Evolutionary conservation across 2,329 filamentous ascomycete species (phyloP).

Genomic region (Colletotrichum kahawae): DNA sequence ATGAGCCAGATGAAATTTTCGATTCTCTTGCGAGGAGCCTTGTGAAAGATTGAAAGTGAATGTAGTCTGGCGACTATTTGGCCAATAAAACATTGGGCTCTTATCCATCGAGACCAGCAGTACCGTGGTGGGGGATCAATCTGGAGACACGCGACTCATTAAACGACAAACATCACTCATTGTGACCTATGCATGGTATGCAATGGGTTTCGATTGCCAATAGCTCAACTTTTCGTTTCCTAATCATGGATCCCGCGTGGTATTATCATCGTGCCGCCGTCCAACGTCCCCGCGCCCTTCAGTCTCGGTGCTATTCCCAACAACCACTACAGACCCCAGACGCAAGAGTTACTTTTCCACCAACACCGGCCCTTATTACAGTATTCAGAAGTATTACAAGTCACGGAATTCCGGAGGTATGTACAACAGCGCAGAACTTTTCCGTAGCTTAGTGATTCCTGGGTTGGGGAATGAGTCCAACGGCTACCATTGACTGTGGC

Average conservation of each 20-base stretch:
- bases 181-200: background rate
- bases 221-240: background rate
- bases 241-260: background rate
- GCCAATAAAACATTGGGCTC: too few species aligned
- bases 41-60: too few species aligned
- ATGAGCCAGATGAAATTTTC: too few species aligned
- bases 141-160: background rate
- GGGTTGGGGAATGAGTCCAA: background rate
- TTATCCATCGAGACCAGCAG: background rate
- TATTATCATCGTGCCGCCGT: background rate
- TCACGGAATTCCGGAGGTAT: background rate
- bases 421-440: background rate
- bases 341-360: background rate
- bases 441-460: background rate
- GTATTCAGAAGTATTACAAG: background rate
- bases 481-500: background rate
- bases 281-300: background rate
- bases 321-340: background rate
- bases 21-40: too few species aligned
- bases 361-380: background rate
- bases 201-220: background rate
- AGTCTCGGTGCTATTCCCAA: background rate
- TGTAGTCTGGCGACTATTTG: too few species aligned
- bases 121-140: background rate
- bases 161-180: background rate